Conservation (phyloP, 2,329 filamentous ascomycete genomes). For the Aspergillus sp. region DNA sequence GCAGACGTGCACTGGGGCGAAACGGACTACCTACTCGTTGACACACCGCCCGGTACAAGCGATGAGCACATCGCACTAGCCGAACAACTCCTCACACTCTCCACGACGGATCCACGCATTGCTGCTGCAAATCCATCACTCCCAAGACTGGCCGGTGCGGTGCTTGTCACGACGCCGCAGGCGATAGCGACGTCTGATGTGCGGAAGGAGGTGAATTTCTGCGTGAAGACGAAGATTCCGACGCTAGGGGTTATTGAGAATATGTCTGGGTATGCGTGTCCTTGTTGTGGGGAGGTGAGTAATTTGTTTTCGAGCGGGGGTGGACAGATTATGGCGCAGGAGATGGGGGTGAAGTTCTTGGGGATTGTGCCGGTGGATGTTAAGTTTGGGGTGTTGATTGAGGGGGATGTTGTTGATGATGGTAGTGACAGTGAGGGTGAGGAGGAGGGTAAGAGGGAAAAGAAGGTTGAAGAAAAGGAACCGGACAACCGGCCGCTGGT, state of each 20-base stretch:
- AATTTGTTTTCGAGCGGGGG: constrained; percentile 91
- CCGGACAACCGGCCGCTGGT: constrained; percentile 30
- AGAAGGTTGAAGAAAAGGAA: constrained; percentile 10
- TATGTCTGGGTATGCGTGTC: constrained; percentile 59
- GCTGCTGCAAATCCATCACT: constrained; percentile 7
- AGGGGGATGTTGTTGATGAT: constrained; percentile 43
- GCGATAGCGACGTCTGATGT: constrained; percentile 91
- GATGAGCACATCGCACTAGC: constrained; percentile 96
- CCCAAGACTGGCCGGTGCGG: constrained; percentile 73
- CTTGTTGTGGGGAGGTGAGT: constrained; percentile 71
- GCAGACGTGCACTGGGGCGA: constrained; percentile 81
- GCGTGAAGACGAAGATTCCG: constrained; percentile 69
- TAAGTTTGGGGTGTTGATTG: constrained; percentile 79
- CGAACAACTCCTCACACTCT: constrained; percentile 63
- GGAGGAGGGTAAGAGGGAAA: constrained; percentile 16
- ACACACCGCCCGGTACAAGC: constrained; percentile 91
- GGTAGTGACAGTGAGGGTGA: constrained; percentile 20
- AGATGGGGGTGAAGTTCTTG: constrained; percentile 77
- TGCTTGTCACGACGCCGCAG: constrained; percentile 93
- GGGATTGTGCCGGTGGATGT: constrained; percentile 88
- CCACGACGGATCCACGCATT: constrained; percentile 21
- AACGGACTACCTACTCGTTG: constrained; percentile 87
- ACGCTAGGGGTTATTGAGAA: constrained; percentile 92
- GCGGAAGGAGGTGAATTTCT: constrained; percentile 91
- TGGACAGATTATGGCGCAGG: constrained; percentile 78